phyloP scores from a whole-genome alignment of 257 asterid species.

The Capsicum rhomboideum region DNA sequence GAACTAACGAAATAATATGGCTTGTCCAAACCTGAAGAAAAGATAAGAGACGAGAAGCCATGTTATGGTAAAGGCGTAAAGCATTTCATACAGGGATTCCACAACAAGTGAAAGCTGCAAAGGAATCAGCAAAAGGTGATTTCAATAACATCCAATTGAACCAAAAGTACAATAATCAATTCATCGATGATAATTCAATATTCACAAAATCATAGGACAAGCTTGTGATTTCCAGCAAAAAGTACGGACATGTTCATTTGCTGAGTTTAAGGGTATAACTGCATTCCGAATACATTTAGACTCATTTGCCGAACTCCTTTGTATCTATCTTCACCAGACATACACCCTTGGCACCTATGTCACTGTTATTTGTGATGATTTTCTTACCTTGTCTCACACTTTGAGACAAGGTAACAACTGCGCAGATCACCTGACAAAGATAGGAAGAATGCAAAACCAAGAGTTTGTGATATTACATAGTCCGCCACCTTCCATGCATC shows the following conservation, averaged over 20 bases:
- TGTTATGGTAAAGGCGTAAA: constrained; percentile 78
- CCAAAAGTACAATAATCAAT: not conserved
- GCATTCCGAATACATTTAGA: no score
- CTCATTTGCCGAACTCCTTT: no score
- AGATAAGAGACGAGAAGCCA: constrained; percentile 74
- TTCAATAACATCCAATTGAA: not conserved
- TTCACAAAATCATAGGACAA: not conserved
- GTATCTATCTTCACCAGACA: no score
- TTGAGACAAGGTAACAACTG: no score
- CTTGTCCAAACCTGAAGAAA: constrained; percentile 71
- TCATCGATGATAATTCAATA: not conserved
- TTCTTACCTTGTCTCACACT: no score
- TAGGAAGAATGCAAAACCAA: no score
- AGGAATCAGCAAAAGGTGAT: not conserved
- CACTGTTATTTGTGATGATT: no score
- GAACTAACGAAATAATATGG: not conserved
- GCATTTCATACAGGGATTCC: constrained; percentile 80
- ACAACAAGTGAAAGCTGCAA: constrained; percentile 81
- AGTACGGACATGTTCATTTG: not conserved
- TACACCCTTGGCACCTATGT: no score
- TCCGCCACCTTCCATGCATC: no score
- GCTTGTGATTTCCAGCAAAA: not conserved
- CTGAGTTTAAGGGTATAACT: constrained; percentile 5
- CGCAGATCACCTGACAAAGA: no score
- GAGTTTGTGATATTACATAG: no score